Conservation (phyloP, 73 alveolate species). For the Stentor roeselii region DNA sequence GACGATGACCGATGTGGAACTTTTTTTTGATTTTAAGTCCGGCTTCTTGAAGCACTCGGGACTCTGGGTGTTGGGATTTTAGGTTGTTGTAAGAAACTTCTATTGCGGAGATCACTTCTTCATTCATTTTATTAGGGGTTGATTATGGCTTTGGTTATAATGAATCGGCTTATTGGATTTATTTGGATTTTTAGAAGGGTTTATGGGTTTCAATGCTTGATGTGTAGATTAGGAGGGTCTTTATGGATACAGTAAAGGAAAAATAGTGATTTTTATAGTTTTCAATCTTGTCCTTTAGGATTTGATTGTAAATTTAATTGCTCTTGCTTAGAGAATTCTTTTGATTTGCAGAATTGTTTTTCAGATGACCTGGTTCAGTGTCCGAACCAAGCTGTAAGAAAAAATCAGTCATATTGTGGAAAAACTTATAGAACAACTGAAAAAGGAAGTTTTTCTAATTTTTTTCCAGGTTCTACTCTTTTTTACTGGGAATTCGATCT, state of each 20-base stretch:
- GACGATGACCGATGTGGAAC: conserved; percentile 6
- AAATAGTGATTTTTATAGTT: neutral
- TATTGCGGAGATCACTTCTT: no score
- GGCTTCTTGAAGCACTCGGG: neutral
- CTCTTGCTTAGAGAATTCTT: no score
- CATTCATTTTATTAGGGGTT: no score
- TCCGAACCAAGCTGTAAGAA: neutral
- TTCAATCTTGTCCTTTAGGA: neutral
- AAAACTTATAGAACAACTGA: neutral
- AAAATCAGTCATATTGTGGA: neutral
- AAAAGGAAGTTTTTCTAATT: neutral
- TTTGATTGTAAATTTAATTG: neutral
- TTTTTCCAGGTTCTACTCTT: neutral
- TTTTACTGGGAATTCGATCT: neutral
- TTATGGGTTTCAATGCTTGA: neutral
- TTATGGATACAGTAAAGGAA: neutral
- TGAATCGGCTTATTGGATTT: no score
- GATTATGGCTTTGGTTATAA: no score
- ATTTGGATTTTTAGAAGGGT: no score
- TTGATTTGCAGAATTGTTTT: neutral
- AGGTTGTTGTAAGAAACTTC: neutral
- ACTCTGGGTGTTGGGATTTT: neutral
- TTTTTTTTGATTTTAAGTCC: neutral
- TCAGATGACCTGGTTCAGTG: neutral
- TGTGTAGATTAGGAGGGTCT: neutral